phyloP scores from a whole-genome alignment of 2,329 filamentous ascomycete genomes.

The Sclerotinia borealis region DNA sequence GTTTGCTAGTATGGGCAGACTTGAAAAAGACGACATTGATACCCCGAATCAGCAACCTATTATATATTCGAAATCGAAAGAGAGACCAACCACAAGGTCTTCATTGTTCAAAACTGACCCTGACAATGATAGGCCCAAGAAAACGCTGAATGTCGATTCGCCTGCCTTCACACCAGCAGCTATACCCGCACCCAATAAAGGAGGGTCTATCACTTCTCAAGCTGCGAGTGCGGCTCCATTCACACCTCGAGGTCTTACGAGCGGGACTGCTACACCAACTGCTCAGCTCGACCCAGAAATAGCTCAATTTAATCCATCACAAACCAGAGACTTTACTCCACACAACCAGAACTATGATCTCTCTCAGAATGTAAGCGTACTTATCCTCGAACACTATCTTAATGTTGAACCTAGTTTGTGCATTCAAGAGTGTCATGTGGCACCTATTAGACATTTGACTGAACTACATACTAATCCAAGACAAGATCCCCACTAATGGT shows the following conservation, averaged over 20 bases:
- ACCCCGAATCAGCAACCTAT: not conserved
- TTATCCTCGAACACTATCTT: not conserved
- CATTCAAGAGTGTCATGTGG: not conserved
- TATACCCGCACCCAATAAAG: conserved; percentile 49
- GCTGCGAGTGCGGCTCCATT: conserved; percentile 85
- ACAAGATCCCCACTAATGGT: conserved; percentile 42
- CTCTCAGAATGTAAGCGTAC: conserved; percentile 40
- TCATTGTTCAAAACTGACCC: not conserved
- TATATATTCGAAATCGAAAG: not conserved
- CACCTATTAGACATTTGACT: not conserved
- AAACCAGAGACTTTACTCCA: conserved; percentile 55
- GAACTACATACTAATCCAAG: conserved; percentile 18
- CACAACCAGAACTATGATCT: conserved; percentile 47
- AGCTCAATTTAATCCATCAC: conserved; percentile 48
- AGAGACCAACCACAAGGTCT: not conserved
- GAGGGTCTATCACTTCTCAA: conserved; percentile 75
- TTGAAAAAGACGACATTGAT: not conserved
- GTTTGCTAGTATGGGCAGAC: not conserved
- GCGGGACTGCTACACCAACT: conserved; percentile 31
- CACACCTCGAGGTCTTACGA: conserved; percentile 57
- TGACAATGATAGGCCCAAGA: conserved; percentile 49
- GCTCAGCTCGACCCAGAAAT: conserved; percentile 32
- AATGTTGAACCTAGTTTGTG: not conserved
- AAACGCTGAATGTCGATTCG: conserved; percentile 88
- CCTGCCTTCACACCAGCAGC: conserved; percentile 81